phyloP scores from a whole-genome alignment of 257 asterid species.

The Plectranthus barbatus region DNA sequence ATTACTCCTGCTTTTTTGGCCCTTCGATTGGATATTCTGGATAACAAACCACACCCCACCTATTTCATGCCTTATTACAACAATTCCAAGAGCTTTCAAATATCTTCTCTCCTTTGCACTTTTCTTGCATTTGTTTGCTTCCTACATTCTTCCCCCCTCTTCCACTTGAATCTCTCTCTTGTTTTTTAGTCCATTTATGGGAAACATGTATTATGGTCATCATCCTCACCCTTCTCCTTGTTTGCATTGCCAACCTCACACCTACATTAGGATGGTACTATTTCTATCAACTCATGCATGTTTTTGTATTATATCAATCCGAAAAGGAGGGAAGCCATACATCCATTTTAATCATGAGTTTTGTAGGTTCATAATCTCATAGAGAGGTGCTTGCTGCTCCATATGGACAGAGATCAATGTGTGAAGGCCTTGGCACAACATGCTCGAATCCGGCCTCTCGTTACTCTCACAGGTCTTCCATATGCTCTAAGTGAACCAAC shows the following conservation, averaged over 20 bases:
- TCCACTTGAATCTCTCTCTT: not conserved
- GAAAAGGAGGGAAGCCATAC: too few species aligned
- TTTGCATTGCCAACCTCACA: not conserved
- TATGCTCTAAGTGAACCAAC: not conserved
- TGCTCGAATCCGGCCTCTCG: constrained; percentile 45
- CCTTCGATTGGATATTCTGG: constrained; percentile 67
- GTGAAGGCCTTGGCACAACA: constrained; percentile 43
- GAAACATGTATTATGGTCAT: not conserved
- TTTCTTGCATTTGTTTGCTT: too few species aligned
- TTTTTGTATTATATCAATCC: too few species aligned
- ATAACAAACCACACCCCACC: constrained; percentile 26
- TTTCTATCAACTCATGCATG: too few species aligned
- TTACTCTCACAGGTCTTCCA: constrained; percentile 42
- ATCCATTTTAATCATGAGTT: too few species aligned
- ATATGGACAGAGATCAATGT: constrained; percentile 59
- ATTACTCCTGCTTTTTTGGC: too few species aligned
- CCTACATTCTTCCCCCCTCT: too few species aligned
- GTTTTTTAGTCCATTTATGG: not conserved
- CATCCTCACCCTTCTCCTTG: not conserved
- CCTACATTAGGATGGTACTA: too few species aligned
- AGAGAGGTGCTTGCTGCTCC: constrained; percentile 25
- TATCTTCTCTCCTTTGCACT: too few species aligned
- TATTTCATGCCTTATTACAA: not conserved
- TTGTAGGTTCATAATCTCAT: not conserved
- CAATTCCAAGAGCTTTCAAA: constrained; percentile 10